Base-by-base conservation (phyloP, 1,284 basidiomycete species). In the Pseudozyma sp. region DNA sequence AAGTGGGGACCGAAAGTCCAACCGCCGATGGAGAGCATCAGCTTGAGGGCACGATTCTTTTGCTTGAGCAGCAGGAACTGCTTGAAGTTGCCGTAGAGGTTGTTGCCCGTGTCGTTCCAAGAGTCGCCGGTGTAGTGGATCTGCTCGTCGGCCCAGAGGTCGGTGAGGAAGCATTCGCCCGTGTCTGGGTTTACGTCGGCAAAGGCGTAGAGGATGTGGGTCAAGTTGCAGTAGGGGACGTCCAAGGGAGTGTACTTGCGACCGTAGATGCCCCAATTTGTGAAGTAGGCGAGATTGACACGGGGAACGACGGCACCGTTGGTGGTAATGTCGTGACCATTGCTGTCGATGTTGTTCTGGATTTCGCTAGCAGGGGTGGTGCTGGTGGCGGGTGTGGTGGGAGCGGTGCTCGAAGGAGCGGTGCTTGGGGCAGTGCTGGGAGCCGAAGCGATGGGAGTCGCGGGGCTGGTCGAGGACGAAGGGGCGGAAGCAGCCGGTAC, bases 231-330 rank as follows among this genome's bases (percentile, higher is more conserved):
- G 59, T 84, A 86, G 54, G 94, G 94, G 61, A 97, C 87, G 81
- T 88, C 56, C 45, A 59, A 16, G 9, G 91, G 90, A 88, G 73
- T 65, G 86, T 91, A 96, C 85, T 94, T 94, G 76, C 94, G 89
- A 42, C 89, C 94, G 84, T 97, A 97, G 54, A 97, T 97, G n/a
- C 93, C 94, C 94, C 94, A 92, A 72, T 79, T 84, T 49, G 78
- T 54, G 59, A 84, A 85, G 76, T 72, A 72, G 55, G 33, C 72
- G 11, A 60, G 54, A 45, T 66, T 70, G 63, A 75, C 50, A 17
- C 65, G 59, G 7, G 69, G 69, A 24, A 72, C 69, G n/a, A 67
- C 57, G 29, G 65, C 69, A 19, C 69, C 69, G 45, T 65, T 65
- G 46, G 69, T 64, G 56, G 53, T 57, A n/a, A 68, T 55, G 13